Conservation (phyloP, 2,329 filamentous ascomycete species). For the Colletotrichum lindemuthianum region DNA sequence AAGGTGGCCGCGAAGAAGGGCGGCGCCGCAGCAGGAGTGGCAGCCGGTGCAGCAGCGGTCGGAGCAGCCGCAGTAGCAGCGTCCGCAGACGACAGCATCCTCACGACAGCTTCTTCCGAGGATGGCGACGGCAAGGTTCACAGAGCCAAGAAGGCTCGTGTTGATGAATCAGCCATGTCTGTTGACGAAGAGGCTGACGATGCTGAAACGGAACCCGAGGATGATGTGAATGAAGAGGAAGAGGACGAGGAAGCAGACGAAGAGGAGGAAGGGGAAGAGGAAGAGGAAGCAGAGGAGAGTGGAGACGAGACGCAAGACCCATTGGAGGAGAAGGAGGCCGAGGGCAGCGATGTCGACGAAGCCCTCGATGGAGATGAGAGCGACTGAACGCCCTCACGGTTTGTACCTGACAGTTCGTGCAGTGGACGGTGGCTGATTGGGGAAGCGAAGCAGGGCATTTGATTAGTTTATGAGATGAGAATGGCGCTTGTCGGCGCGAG, state of each 20-base stretch:
- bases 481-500: too few relatives aligned
- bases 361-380: conserved; percentile 71
- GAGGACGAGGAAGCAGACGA: conserved; percentile 52
- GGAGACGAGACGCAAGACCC: conserved; percentile 65
- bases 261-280: conserved; percentile 55
- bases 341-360: conserved; percentile 67
- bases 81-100: conserved; percentile 45
- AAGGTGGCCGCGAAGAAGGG: conserved; percentile 74
- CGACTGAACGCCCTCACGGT: conserved; percentile 49
- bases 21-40: conserved; percentile 47
- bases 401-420: background rate
- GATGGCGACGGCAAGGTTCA: conserved; percentile 47
- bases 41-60: conserved; percentile 46
- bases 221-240: conserved; percentile 59
- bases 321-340: conserved; percentile 61
- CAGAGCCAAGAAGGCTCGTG: conserved; percentile 57
- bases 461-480: too few relatives aligned
- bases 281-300: conserved; percentile 60
- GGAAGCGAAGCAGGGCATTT: too few relatives aligned
- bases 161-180: conserved; percentile 51
- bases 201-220: conserved; percentile 54
- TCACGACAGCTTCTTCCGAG: conserved; percentile 39
- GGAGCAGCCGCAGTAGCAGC: conserved; percentile 28
- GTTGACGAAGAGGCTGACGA: conserved; percentile 50
- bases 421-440: background rate